A percentile compares a stretch with the other conserved stretches of the same genome.
These are phyloP conservation scores for Acidomyces sp. DNA, from an alignment of 495 filamentous ascomycete genomes.

Conservation along the genomic window DNA sequence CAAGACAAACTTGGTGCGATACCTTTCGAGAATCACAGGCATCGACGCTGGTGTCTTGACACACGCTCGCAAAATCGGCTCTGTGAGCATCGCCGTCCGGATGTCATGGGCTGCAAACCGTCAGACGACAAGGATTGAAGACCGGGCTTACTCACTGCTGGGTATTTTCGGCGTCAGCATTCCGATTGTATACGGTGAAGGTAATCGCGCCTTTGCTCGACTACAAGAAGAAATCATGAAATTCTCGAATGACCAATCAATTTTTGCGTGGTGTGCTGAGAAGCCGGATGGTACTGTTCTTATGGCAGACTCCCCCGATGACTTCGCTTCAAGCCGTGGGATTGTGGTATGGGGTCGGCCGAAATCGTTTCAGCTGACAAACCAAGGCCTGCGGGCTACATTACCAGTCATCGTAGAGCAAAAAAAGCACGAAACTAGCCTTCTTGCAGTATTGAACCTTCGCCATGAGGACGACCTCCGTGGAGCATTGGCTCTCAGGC, in stretches of 20 bases:
- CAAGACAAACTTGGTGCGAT: not conserved
- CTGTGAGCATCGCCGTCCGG: conserved; percentile 10
- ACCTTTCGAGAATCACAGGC: not conserved
- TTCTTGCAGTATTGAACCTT: not conserved
- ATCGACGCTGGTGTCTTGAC: not conserved
- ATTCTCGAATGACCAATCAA: conserved; percentile 10
- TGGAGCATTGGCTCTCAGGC: not conserved
- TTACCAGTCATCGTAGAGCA: not conserved
- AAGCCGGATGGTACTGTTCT: not conserved
- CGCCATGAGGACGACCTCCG: not conserved
- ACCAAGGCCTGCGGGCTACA: not conserved
- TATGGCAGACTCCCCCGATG: not conserved
- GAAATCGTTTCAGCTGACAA: not conserved
- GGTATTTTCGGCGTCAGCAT: conserved; percentile 29
- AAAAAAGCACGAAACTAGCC: not conserved
- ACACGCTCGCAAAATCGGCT: too few relatives aligned
- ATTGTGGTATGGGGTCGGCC: not conserved
- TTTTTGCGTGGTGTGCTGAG: conserved; percentile 12
- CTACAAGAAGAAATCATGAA: conserved; percentile 25
- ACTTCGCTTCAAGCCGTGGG: not conserved
- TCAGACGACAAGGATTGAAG: conserved; percentile 17
- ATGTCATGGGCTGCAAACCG: conserved; percentile 16
- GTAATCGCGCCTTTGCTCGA: conserved; percentile 23
- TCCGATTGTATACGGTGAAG: conserved; percentile 30
- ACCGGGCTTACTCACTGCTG: conserved; percentile 27